Conservation (phyloP, 176 grass and related monocot genomes). For the Aegilops speltoides region DNA sequence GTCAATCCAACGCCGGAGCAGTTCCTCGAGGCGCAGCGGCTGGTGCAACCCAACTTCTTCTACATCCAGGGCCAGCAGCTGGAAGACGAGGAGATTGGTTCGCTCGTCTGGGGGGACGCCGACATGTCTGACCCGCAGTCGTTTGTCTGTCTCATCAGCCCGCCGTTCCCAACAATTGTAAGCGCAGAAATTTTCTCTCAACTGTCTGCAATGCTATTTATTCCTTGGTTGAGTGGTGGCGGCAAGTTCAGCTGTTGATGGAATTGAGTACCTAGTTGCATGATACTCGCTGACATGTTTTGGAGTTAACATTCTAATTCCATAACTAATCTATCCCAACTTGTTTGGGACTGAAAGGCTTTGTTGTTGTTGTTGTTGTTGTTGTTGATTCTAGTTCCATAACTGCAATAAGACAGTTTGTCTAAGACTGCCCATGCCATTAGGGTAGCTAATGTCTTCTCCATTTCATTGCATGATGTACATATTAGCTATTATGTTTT, state of each 20-base stretch:
- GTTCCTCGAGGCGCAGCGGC: constrained; percentile 78
- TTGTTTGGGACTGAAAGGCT: too few relatives aligned
- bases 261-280: background rate
- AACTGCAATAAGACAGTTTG: background rate
- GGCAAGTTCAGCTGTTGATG: background rate
- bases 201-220: constrained; percentile 20
- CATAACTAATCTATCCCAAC: background rate
- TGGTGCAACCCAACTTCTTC: constrained; percentile 79
- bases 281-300: background rate
- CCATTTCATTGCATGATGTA: background rate
- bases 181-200: constrained; percentile 30
- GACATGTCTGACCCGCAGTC: constrained; percentile 72
- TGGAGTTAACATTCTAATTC: background rate
- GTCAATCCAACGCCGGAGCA: constrained; percentile 81
- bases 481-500: background rate
- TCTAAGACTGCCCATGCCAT: background rate
- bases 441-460: background rate
- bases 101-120: constrained; percentile 60
- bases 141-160: constrained; percentile 73
- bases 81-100: constrained; percentile 80
- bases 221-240: background rate
- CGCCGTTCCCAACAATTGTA: constrained; percentile 89
- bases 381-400: too few relatives aligned
- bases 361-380: too few relatives aligned
- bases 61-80: constrained; percentile 88